A percentile compares a stretch with the other conserved stretches of the same genome.
Conservation (phyloP, 805 yeast species). For the Starmerella sp. region DNA sequence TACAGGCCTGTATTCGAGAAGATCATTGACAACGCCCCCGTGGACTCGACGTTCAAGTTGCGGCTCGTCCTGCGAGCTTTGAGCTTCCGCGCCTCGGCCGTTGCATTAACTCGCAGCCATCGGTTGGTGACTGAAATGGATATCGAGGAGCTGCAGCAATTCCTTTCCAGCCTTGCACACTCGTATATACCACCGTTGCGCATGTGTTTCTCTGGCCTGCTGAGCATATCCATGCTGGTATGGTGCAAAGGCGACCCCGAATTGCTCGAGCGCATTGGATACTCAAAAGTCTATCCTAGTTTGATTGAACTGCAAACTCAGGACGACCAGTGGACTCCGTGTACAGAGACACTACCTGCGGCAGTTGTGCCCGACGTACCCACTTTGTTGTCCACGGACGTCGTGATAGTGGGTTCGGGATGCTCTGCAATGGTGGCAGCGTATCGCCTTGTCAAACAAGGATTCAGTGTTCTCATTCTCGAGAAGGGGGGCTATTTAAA, state of each 20-base stretch:
- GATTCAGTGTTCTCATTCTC: constrained; percentile 36
- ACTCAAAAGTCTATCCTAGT: constrained; percentile 13
- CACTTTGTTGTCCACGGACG: constrained; percentile 28
- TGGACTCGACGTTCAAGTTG: constrained; percentile 1
- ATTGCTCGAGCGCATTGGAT: constrained; percentile 6
- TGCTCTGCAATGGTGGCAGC: constrained; percentile 46
- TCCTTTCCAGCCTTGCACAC: constrained; percentile 28
- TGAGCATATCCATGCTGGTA: constrained; percentile 19
- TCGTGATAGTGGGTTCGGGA: constrained; percentile 42
- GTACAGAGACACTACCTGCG: background rate
- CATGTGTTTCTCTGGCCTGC: constrained; percentile 30
- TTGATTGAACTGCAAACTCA: background rate
- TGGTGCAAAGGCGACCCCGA: constrained; percentile 3
- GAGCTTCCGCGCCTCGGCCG: constrained; percentile 21
- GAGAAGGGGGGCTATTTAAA: constrained; percentile 41
- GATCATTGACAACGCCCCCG: background rate
- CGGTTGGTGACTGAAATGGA: constrained; percentile 23
- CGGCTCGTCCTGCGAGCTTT: constrained; percentile 20
- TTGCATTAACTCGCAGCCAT: constrained; percentile 21
- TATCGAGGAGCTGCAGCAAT: constrained; percentile 28
- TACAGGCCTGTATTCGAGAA: constrained; percentile 3
- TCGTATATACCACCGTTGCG: constrained; percentile 33
- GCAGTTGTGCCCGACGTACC: constrained; percentile 6
- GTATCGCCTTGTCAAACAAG: constrained; percentile 35
- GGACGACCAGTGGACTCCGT: background rate